Evolutionary conservation across 2,329 filamentous ascomycete genomes (phyloP).

Genomic region (Phialophora expanda): DNA sequence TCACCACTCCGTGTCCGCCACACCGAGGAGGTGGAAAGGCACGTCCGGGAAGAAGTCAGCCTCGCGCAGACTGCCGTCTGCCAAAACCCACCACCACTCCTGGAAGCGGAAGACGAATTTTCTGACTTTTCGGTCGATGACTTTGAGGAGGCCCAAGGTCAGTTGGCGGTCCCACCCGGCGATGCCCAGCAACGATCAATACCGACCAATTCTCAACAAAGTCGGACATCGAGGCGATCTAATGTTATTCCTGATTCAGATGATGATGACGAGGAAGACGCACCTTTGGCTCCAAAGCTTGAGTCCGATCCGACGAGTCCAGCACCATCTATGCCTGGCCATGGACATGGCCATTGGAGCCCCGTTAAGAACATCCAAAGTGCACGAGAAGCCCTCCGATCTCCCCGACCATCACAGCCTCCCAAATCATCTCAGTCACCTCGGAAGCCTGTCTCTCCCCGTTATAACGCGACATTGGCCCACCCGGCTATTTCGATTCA

Average conservation of each 20-base stretch:
- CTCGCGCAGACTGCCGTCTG: slow-evolving; percentile 11
- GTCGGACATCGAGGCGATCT: background rate
- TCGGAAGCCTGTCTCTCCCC: background rate
- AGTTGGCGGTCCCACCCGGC: background rate
- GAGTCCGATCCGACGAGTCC: background rate
- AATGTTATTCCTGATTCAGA: slow-evolving; percentile 32
- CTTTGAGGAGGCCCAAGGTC: background rate
- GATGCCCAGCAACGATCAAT: background rate
- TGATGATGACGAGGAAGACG: slow-evolving; percentile 21
- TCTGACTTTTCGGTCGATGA: slow-evolving; percentile 7
- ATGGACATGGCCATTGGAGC: background rate
- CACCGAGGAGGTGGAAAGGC: background rate
- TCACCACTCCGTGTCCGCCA: slow-evolving; percentile 18
- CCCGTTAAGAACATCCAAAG: background rate
- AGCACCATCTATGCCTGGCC: background rate
- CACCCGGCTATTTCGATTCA: background rate
- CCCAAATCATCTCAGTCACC: slow-evolving; percentile 4
- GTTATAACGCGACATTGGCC: background rate
- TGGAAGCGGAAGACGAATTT: background rate
- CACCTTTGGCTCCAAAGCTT: background rate
- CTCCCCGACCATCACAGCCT: background rate
- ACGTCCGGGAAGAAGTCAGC: background rate
- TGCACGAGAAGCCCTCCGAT: background rate
- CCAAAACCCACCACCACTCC: background rate
- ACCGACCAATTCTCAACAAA: slow-evolving; percentile 2